Percentiles rank a stretch among this genome's conserved stretches.
Conservation (phyloP, 768 basidiomycete genomes). For the Ramaria rubella region DNA sequence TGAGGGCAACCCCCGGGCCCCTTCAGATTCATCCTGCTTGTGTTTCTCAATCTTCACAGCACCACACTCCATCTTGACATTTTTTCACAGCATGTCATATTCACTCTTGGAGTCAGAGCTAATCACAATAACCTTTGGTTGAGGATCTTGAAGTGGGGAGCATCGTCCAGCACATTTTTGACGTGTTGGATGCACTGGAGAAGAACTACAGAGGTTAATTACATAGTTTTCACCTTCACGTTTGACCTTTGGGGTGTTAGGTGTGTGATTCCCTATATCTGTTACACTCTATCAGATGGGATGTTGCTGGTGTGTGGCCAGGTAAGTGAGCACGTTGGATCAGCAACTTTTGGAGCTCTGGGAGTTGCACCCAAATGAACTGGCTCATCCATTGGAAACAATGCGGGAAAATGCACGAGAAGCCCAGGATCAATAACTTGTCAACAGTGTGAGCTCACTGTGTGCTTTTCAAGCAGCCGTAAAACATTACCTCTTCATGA, state of each 20-base stretch:
- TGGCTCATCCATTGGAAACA: not conserved
- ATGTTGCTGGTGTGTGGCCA: not conserved
- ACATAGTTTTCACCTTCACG: not conserved
- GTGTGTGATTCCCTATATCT: no score
- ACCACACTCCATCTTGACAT: not conserved
- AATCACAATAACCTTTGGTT: not conserved
- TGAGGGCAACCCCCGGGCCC: no score
- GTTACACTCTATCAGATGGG: no score
- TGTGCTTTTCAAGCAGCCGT: not conserved
- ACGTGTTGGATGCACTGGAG: not conserved
- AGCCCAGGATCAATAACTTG: not conserved
- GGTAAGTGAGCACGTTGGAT: not conserved
- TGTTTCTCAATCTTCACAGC: not conserved
- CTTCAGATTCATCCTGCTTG: not conserved
- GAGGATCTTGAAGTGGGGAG: not conserved
- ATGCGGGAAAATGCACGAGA: not conserved
- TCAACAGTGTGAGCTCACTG: not conserved
- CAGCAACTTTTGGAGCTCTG: not conserved
- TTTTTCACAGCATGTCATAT: not conserved
- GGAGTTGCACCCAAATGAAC: not conserved
- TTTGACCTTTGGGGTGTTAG: not conserved
- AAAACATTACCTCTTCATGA: not conserved
- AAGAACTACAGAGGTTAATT: not conserved
- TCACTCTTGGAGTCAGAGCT: not conserved
- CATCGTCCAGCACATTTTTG: not conserved